Evolutionary conservation across 108 stramenopile genomes (phyloP), one percentile per base, ranked within the genome.

Genomic region (Nitzschia sp.): DNA sequence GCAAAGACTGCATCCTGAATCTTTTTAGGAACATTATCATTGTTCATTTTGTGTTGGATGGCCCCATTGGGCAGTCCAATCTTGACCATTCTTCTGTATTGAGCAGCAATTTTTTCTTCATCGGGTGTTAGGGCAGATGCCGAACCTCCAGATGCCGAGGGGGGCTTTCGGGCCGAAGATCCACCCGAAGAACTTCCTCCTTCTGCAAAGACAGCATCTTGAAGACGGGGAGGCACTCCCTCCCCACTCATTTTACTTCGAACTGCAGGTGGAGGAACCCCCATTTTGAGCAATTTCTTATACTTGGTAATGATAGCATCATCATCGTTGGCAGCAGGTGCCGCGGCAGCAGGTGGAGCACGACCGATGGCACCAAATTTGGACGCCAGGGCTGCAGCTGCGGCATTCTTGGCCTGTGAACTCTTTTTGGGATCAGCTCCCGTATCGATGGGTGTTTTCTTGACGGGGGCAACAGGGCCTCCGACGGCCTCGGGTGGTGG

Each of bases 61-160:
- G 79, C 79, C 26, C 65, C 73, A 14, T 26, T 53, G 8, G 79
- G 79, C 20, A 80, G 19, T 24, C 73, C 73, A 20, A 75, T 65
- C 54, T 65, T 69, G 8, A 73, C 21, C 72, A 73, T 73, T 39
- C 60, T 74, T 24, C 71, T 51, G 44, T 67, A 79, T n/a, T 48
- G 63, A n/a, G 55, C 25, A 10, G 78, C 78, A 41, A 69, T 70
- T 8, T 54, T 12, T 41, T 79, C 72, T 38, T 79, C 78, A 10
- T 57, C 24, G 29, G 50, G 71, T 20, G 41, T n/a, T 8, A 22
- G 12, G 55, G 53, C 14, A 24, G 54, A 1, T 9, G 51, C 25
- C 9, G 37, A n/a, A 20, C 53, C 40, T 11, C 37, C 52, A 53
- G 14, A 20, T 8, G 34, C 39, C 25, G 42, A 10, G 6, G 67